Base-by-base conservation (phyloP, 2,329 filamentous ascomycete species). In the Emmonsiellopsis sp. region DNA sequence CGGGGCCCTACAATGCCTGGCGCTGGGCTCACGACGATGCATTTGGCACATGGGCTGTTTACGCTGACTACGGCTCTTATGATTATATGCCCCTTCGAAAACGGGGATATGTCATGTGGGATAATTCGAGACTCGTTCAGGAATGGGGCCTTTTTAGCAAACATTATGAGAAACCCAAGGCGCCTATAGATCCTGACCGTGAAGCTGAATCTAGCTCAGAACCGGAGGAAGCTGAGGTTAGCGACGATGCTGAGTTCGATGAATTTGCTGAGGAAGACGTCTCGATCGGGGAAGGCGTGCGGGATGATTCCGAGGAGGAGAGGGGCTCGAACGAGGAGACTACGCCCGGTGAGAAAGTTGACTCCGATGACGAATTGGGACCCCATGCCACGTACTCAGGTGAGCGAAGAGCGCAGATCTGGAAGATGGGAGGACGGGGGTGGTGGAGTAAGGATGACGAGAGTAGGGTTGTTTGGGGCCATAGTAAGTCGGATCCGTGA, bases 401-500 rank as follows among this genome's bases (percentile, higher is more conserved):
- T 31, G 13, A 38, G 10, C 26, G 2, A 54, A 51, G 54, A 26
- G 32, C n/a, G 10, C 26, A 56, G 32, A 57, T 57, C 8, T 57
- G 4, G 8, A 7, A 5, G 10, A 11, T 3, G 13, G 55, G 55
- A 43, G 55, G 53, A 13, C 38, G 49, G 9, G 55, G 55, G 6
- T 57, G 55, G 55, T 57, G 55, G 55, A 57, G 55, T 45, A 53
- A 53, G 38, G 53, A 55, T 48, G 55, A 55, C 32, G 53, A 57
- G 41, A 57, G 53, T 45, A 57, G 53, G 40, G 30, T 57, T 31
- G 53, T 57, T 13, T 57, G 44, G 32, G 35, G 35, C 3, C 1
- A 26, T 26, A 26, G 20, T 26, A 26, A 1, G 20, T 26, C 20
- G 20, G 20, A 26, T 26, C 20, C 20, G 5, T 26, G 20, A 26